Conservation (phyloP, 2,329 filamentous ascomycete genomes). For the Apiospora koreana region DNA sequence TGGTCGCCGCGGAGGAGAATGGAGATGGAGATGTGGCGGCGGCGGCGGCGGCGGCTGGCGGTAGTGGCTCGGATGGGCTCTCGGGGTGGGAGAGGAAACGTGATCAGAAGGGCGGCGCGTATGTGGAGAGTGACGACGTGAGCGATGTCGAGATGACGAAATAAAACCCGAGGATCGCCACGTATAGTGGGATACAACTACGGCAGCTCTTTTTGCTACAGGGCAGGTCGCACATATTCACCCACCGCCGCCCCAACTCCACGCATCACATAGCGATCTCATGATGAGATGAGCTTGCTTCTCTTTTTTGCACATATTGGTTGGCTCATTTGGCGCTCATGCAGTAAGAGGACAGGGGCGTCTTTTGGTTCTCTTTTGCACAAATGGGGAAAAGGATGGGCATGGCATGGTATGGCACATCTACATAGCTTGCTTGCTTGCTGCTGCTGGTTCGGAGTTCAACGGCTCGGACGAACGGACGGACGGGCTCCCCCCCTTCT, state of each 20-base stretch:
- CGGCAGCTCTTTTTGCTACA: no score
- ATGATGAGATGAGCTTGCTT: neutral
- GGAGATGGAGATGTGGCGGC: constrained; percentile 16
- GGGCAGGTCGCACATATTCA: neutral
- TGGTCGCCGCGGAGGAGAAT: constrained; percentile 32
- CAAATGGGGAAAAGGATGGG: neutral
- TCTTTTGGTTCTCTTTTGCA: neutral
- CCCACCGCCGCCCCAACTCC: no score
- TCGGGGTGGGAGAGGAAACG: constrained; percentile 30
- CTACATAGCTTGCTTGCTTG: neutral
- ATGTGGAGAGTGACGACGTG: constrained; percentile 38
- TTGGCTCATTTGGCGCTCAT: neutral
- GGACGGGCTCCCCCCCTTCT: no score
- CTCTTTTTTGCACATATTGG: neutral
- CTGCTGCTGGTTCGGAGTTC: neutral
- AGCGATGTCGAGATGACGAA: constrained; percentile 32
- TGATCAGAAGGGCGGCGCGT: constrained; percentile 36
- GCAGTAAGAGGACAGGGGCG: neutral
- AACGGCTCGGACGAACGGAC: neutral
- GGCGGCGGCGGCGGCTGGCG: neutral
- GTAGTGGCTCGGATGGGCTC: constrained; percentile 10
- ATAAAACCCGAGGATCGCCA: neutral
- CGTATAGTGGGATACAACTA: no score
- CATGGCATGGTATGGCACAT: neutral
- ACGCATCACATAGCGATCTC: neutral